phyloP scores from a whole-genome alignment of 2,329 filamentous ascomycete species.

The Paracoccidioides lutzii region DNA sequence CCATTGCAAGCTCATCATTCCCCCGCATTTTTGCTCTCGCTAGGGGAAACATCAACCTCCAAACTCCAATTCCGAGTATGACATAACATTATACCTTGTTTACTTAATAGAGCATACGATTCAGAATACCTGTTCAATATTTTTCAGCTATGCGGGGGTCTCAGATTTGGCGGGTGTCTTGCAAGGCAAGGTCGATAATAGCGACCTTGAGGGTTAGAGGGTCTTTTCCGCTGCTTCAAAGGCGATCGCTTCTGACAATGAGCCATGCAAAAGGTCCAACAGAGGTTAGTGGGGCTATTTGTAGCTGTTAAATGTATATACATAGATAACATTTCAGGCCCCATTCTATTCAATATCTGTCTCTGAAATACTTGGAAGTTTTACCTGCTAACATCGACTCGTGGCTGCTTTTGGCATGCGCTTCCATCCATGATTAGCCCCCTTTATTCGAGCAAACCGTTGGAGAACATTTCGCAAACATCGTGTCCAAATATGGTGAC shows the following conservation, averaged over 20 bases:
- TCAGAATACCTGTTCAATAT: not conserved
- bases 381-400: not conserved
- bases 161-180: slow-evolving; percentile 1
- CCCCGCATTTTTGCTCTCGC: not conserved
- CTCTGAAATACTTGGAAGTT: not conserved
- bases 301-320: slow-evolving; percentile 8
- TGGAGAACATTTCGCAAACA: slow-evolving; percentile 33
- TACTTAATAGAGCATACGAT: not conserved
- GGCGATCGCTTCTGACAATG: slow-evolving; percentile 16
- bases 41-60: not conserved
- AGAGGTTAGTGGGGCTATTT: slow-evolving; percentile 18
- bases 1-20: not conserved
- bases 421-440: slow-evolving; percentile 19
- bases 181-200: not conserved
- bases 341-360: not conserved
- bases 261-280: slow-evolving; percentile 21
- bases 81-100: not conserved
- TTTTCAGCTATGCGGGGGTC: not conserved
- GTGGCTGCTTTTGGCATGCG: not conserved
- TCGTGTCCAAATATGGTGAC: slow-evolving; percentile 34
- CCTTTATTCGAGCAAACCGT: slow-evolving; percentile 36
- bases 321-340: slow-evolving; percentile 11
- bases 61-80: not conserved
- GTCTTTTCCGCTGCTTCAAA: not conserved
- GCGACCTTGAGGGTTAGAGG: not conserved